phyloP scores from a whole-genome alignment of 2,329 filamentous ascomycete genomes.

The Aspergillus novofumigatus region DNA sequence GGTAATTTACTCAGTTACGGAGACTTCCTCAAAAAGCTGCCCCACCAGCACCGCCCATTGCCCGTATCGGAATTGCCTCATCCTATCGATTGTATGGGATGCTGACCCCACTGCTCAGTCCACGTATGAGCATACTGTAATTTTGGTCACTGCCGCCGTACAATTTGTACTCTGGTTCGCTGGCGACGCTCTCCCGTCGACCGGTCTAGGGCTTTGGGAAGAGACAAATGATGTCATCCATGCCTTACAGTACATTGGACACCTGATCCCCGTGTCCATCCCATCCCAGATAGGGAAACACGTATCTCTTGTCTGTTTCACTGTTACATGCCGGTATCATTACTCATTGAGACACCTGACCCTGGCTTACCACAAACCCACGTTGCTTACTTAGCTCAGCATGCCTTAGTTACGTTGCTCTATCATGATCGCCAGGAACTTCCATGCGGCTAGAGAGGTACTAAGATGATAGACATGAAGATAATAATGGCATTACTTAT shows the following conservation, averaged over 20 bases:
- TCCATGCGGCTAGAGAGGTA: too few relatives aligned
- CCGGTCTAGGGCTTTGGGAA: constrained; percentile 25
- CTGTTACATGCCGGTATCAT: background rate
- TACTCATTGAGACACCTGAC: background rate
- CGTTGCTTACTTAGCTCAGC: too few relatives aligned
- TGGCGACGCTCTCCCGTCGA: constrained; percentile 19
- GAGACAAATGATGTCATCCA: constrained; percentile 25
- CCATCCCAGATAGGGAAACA: background rate
- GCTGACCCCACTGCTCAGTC: constrained; percentile 10
- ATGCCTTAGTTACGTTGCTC: too few relatives aligned
- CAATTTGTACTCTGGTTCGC: too few relatives aligned
- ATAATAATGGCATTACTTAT: too few relatives aligned
- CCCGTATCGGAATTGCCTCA: background rate
- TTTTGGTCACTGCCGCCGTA: too few relatives aligned
- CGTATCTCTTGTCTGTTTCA: background rate
- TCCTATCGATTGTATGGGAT: constrained; percentile 2
- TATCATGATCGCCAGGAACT: too few relatives aligned
- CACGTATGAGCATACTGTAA: constrained; percentile 4
- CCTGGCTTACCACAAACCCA: too few relatives aligned
- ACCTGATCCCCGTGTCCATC: too few relatives aligned
- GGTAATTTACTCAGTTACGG: background rate
- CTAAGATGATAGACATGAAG: too few relatives aligned
- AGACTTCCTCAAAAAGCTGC: background rate
- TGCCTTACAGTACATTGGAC: constrained; percentile 4
- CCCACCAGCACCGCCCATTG: background rate